Evolutionary conservation across 1,284 basidiomycete genomes (phyloP), one percentile per base, ranked within the genome.

Genomic region (Boletellus dicymbophilus): DNA sequence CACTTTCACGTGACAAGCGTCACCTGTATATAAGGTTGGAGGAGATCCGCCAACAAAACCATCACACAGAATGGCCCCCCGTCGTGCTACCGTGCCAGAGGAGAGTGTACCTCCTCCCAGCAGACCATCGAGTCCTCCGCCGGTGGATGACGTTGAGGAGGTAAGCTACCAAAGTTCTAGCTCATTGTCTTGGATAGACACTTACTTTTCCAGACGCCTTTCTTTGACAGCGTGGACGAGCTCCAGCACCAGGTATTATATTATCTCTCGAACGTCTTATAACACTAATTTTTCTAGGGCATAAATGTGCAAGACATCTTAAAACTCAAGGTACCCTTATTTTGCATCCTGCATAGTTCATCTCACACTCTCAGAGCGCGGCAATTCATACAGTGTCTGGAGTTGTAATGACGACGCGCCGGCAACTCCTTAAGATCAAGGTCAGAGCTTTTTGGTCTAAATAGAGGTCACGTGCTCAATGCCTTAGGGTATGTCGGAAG

Each of bases 221-320:
- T 76, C 63, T 89, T 88, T 56, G 85, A 94, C 68, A 86, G 79
- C 16, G 83, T 95, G 11, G 93, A 95, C 60, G 93, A 95, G 57
- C 84, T 95, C 18, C 93, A 95, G 63, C 82, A 89, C 54, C 90
- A 95, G 68, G 92, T 91, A 62, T 55, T 80, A 62, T n/a, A 18
- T 39, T 43, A 27, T 36, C 18, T 47, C 41, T 11, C 3, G 20
- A 50, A 26, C 22, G 5, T 37, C 25, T 41, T 42, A 20, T 33
- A 23, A 33, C 11, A 48, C 43, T 43, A 26, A 56, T 46, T 21
- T 37, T 54, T 37, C 46, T 58, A 95, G 91, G 93, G 94, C 20
- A 95, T 96, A 68, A 96, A 95, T 57, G 86, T 94, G 27, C 90
- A 95, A 72, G 94, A 97, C 66, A 95, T 97, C 49, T 68, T 88